These are phyloP conservation scores for Dactylonectria estremocensis DNA, from an alignment of 2,329 filamentous ascomycete species.

Conservation along the genomic window DNA sequence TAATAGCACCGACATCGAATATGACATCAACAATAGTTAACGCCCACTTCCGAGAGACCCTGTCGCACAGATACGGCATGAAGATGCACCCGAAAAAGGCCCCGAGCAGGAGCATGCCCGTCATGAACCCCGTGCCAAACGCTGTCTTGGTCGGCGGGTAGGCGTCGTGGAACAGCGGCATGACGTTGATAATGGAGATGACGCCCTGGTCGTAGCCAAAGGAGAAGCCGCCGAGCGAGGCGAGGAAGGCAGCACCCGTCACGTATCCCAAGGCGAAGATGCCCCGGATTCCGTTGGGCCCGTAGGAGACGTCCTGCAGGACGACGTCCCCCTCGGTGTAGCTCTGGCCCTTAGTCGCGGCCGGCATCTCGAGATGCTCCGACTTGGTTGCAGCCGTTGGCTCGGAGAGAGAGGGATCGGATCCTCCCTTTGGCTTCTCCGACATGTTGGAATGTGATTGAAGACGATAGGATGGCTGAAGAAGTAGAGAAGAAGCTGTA, in stretches of 20 bases:
- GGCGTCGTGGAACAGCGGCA: slow-evolving; percentile 57
- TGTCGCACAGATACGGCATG: slow-evolving; percentile 15
- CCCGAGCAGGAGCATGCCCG: slow-evolving; percentile 36
- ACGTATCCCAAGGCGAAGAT: slow-evolving; percentile 55
- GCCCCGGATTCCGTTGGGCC: slow-evolving; percentile 52
- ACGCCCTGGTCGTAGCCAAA: slow-evolving; percentile 55
- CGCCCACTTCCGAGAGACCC: slow-evolving; percentile 66
- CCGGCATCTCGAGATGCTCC: neutral
- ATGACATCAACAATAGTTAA: slow-evolving; percentile 66
- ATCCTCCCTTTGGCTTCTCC: neutral
- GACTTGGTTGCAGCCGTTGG: neutral
- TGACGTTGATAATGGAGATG: slow-evolving; percentile 59
- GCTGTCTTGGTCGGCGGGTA: slow-evolving; percentile 51
- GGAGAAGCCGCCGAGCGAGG: slow-evolving; percentile 46
- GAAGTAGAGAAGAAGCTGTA: neutral
- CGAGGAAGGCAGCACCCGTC: slow-evolving; percentile 59
- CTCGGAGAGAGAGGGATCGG: neutral
- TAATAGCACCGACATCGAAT: slow-evolving; percentile 67
- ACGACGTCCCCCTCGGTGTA: neutral
- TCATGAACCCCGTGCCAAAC: slow-evolving; percentile 40
- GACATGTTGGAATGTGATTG: neutral
- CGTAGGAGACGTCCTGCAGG: slow-evolving; percentile 17
- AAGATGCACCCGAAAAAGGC: slow-evolving; percentile 25
- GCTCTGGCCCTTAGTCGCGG: neutral
- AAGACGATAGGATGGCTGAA: neutral